These are phyloP conservation scores for Lentinula raphanica DNA, from an alignment of 768 basidiomycete genomes.

Conservation along the genomic window DNA sequence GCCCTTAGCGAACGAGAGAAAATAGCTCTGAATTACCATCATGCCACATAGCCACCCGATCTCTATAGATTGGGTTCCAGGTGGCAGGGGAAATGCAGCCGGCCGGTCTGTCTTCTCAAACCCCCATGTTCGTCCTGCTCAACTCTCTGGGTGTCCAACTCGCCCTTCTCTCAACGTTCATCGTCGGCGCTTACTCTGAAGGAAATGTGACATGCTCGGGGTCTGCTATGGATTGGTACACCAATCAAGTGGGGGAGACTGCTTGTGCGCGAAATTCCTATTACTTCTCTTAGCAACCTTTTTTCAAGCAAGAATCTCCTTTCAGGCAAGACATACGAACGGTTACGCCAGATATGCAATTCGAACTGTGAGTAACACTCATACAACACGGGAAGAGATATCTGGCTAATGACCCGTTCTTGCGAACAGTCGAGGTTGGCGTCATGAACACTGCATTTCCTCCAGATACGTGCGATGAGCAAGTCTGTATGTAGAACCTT, in stretches of 20 bases:
- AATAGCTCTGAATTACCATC: neutral
- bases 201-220: conserved; percentile 18
- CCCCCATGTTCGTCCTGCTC: neutral
- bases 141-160: neutral
- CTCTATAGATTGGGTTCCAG: neutral
- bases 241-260: conserved; percentile 20
- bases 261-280: conserved; percentile 15
- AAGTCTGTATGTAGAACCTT: conserved; percentile 12
- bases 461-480: conserved; percentile 20
- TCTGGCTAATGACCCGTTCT: neutral
- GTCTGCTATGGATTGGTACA: conserved; percentile 21
- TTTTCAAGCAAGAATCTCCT: neutral
- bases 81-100: neutral
- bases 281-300: neutral
- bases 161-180: neutral
- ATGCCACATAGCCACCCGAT: neutral
- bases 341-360: conserved; percentile 22
- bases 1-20: neutral
- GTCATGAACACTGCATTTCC: conserved; percentile 14
- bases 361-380: conserved; percentile 12
- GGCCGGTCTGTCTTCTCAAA: neutral
- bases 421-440: conserved; percentile 16
- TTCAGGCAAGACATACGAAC: conserved; percentile 20
- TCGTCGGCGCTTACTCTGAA: neutral
- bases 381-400: too few relatives aligned